Base-by-base conservation (phyloP, 805 yeast species). In the Naumovozyma baii region DNA sequence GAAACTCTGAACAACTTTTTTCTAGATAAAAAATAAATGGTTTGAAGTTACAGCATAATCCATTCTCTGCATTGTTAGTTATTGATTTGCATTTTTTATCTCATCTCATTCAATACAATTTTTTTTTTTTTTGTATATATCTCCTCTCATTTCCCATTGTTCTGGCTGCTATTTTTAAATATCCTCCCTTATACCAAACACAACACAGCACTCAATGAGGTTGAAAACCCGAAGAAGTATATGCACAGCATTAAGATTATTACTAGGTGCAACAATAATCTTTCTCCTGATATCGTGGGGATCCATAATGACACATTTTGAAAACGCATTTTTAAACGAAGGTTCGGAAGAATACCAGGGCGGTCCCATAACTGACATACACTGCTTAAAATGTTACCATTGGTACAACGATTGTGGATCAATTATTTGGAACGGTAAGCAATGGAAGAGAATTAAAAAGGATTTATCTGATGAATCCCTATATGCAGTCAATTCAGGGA, bases 301-400 rank as follows among this genome's bases (percentile, higher is more conserved):
- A 8, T 29, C 31, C 14, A 9, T 29, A 29, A 29, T 5, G 15
- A n/a, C 5, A 8, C 31, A 29, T 29, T 29, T 29, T 5, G 7
- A 29, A 29, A 33, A 33, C 14, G 15, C 13, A 10, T 18, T 12
- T 7, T 14, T 12, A n/a, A n/a, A 5, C 5, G 14, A 16, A 8
- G 30, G 39, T 3, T n/a, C 18, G 4, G 20, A 35, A 3, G 56
- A 55, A 3, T 61, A 58, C 46, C 33, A 25, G 0, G 63, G 62
- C 2, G 66, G 64, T 13, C 40, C 44, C 13, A 50, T 61, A 18
- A 60, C 53, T 36, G 64, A 59, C 37, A 47, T 61, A 37, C 55
- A 47, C 41, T 26, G 48, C n/a, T 45, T 57, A 13, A 40, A 48
- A 15, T 61, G 66, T 39, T 55, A 51, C 40, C 43, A 45, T n/a